Evolutionary conservation across 306 rosid species (phyloP).

Genomic region (Biancaea sappan): DNA sequence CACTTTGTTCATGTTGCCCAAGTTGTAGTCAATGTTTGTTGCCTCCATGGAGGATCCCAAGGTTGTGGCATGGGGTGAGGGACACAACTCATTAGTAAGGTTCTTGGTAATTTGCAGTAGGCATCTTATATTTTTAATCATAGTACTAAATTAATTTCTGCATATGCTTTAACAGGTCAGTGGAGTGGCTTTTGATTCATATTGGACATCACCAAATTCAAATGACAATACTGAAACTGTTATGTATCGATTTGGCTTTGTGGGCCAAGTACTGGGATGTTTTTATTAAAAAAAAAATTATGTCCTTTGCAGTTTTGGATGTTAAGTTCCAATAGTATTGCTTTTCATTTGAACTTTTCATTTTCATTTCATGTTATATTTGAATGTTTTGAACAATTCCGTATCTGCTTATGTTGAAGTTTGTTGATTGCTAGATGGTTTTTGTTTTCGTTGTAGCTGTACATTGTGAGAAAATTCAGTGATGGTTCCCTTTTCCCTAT

Average conservation of each 20-base stretch:
- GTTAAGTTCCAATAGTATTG: not conserved
- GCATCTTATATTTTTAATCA: too few relatives aligned
- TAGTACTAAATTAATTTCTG: too few relatives aligned
- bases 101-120: constrained; percentile 30
- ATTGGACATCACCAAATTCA: too few relatives aligned
- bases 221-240: too few relatives aligned
- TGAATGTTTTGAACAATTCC: constrained; percentile 26
- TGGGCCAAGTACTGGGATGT: too few relatives aligned
- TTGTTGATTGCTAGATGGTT: constrained; percentile 8
- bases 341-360: not conserved
- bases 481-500: not conserved
- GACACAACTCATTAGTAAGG: constrained; percentile 92
- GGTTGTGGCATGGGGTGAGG: constrained; percentile 98
- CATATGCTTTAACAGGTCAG: too few relatives aligned
- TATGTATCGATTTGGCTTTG: too few relatives aligned
- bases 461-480: not conserved
- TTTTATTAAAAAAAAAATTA: not conserved
- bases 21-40: too few relatives aligned
- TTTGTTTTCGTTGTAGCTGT: not conserved
- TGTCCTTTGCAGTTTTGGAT: constrained; percentile 2
- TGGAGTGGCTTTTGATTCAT: too few relatives aligned
- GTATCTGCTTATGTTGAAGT: constrained; percentile 7
- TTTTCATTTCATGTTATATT: too few relatives aligned
- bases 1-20: too few relatives aligned
- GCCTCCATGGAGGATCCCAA: constrained; percentile 93